phyloP scores from a whole-genome alignment of 345 rosid genomes.

The Aegle marmelos region DNA sequence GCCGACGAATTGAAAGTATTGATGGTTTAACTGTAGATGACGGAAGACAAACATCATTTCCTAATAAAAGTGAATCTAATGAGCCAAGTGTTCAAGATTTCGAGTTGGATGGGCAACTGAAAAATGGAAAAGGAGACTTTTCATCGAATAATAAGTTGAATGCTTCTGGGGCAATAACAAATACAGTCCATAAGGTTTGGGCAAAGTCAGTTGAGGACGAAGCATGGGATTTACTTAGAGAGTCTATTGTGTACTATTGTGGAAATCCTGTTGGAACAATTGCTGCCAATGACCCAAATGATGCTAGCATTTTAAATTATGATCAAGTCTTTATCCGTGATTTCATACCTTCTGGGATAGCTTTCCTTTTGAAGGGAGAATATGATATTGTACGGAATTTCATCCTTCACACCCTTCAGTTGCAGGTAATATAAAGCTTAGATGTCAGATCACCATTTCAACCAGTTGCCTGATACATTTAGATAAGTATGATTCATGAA shows the following conservation, averaged over 20 bases:
- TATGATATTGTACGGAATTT: conserved; percentile 83
- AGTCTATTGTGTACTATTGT: conserved; percentile 79
- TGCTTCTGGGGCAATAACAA: conserved; percentile 21
- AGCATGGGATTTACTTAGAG: conserved; percentile 75
- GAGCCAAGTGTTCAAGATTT: conserved; percentile 24
- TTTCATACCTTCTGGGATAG: conserved; percentile 87
- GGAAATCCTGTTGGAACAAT: conserved; percentile 86
- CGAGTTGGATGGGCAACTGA: conserved; percentile 29
- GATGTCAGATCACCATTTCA: background rate
- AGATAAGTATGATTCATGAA: too few species aligned
- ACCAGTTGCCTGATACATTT: too few species aligned
- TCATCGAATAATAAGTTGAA: conserved; percentile 30
- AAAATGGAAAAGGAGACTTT: conserved; percentile 28
- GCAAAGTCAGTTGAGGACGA: conserved; percentile 65
- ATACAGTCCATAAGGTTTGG: conserved; percentile 7
- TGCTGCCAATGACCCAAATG: conserved; percentile 87
- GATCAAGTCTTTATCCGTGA: conserved; percentile 97
- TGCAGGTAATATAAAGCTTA: conserved; percentile 57
- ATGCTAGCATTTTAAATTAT: conserved; percentile 59
- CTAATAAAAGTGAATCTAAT: conserved; percentile 33
- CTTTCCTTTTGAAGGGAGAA: conserved; percentile 93
- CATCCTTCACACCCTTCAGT: conserved; percentile 88
- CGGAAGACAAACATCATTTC: conserved; percentile 25
- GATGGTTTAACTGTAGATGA: conserved; percentile 34
- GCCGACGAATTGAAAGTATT: conserved; percentile 45